Evolutionary conservation across 2,329 filamentous ascomycete species (phyloP), one percentile per base, ranked within the genome.

Genomic region (Verticillium klebahnii): DNA sequence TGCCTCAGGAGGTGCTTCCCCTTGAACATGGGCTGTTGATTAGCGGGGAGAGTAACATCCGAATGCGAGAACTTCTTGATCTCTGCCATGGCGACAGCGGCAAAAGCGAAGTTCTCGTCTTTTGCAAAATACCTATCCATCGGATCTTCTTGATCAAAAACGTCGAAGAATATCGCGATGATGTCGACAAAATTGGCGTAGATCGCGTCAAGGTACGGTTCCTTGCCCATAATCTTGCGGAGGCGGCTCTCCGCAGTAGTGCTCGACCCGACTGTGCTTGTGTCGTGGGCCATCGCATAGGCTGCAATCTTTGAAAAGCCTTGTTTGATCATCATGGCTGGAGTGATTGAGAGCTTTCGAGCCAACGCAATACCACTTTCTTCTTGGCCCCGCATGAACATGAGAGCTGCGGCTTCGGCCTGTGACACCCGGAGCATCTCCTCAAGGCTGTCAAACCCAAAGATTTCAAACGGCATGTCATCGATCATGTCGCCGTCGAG

Each of bases 1-100:
- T 95, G 88, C 64, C 89, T 85, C 12, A 89, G 79, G 3, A 99
- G 80, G 68, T 89, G 90, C 67, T 89, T 92, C 32, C 89, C 88
- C 67, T 85, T 89, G 76, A 97, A 98, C 60, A 87, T 88, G 3
- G 95, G 95, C 69, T 98, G 93, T 67, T 97, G 93, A 61, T 89
- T 91, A 12, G 89, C 80, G 3, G 92, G 90, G 8, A 97, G 78
- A 14, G 78, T 75, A 32, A 85, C 82, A 2, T 80, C 77, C 0
- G 93, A 93, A 65, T 88, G 80, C 34, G 90, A 86, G 66, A 89
- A 87, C 3, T 73, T 75, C 66, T 87, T 89, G 70, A 99, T 97
- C 32, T 85, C 81, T 17, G 79, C 77, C 75, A 96, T 83, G 34
- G 84, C 85, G 32, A 86, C 77, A 2, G 84, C 83, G 3, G 92